Evolutionary conservation across 1,284 basidiomycete genomes (phyloP), one percentile per base, ranked within the genome.

Genomic region (Ganoderma leucocontextum): DNA sequence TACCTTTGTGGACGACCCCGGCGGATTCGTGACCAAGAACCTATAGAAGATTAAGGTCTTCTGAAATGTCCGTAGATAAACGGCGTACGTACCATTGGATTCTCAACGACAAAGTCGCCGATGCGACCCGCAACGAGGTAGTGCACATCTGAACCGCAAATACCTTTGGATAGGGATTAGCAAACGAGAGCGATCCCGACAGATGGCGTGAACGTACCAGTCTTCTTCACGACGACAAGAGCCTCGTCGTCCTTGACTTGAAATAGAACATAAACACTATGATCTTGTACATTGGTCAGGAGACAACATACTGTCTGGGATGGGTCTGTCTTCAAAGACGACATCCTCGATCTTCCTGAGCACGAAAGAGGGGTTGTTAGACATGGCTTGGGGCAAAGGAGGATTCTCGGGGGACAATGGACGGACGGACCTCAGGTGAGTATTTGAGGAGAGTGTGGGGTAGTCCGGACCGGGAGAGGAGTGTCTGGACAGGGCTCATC

Each of bases 181-280:
- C 74, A 63, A 29, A 25, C 55, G 39, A 39, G 8, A n/a, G 36
- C 22, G n/a, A 60, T 25, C 17, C 35, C 22, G 49, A 44, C 5
- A 2, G 39, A 39, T 19, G 8, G 22, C n/a, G 33, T 15, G 33
- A 33, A 77, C 87, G 69, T 71, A 91, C 93, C 94, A 29, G 95
- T 96, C 82, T 97, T 96, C 82, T 96, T 96, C 61, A 98, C 91
- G 76, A 95, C 88, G 60, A 99, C 89, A 39, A 98, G 89, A 57
- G 97, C 95, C 75, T 98, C 93, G 75, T 93, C 86, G 63, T 87
- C 87, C 29, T 85, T 84, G 70, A 94, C 92, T 92, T 75, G 39
- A 60, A 29, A 65, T 25, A 67, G 49, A 22, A 49, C n/a, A 67
- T 65, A 53, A 65, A 49, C 39, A 59, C 36, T 41, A 36, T 2